Evolutionary conservation across 345 rosid genomes (phyloP).

Genomic region (Hibiscus mutabilis): DNA sequence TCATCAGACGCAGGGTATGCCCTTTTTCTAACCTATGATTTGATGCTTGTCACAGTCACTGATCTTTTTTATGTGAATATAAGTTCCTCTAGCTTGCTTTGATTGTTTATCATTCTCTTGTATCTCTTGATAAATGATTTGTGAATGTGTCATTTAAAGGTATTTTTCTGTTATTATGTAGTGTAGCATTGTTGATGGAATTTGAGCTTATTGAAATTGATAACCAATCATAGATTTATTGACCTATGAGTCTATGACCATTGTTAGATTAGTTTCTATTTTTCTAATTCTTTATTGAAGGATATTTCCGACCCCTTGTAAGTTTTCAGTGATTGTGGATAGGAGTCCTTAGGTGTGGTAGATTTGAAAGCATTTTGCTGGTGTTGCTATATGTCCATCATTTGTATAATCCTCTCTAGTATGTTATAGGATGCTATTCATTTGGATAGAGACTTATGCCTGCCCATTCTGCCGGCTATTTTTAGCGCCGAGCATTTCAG

Average conservation of each 20-base stretch:
- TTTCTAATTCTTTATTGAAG: no score
- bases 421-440: no score
- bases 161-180: background rate
- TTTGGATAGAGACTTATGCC: no score
- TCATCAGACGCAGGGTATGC: slow-evolving; percentile 71
- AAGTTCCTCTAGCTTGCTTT: background rate
- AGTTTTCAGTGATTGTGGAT: no score
- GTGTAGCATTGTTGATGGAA: background rate
- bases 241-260: background rate
- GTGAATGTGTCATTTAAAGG: background rate
- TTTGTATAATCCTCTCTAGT: background rate
- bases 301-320: background rate
- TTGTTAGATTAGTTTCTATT: background rate
- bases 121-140: background rate
- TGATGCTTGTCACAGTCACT: background rate
- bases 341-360: background rate
- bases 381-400: background rate
- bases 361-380: background rate
- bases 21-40: background rate
- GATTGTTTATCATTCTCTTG: background rate
- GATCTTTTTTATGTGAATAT: background rate
- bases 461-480: no score
- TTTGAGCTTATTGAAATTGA: background rate
- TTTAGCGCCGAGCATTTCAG: background rate
- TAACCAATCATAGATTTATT: background rate